Conservation (phyloP, 768 basidiomycete genomes). For the Panellus pusillus region DNA sequence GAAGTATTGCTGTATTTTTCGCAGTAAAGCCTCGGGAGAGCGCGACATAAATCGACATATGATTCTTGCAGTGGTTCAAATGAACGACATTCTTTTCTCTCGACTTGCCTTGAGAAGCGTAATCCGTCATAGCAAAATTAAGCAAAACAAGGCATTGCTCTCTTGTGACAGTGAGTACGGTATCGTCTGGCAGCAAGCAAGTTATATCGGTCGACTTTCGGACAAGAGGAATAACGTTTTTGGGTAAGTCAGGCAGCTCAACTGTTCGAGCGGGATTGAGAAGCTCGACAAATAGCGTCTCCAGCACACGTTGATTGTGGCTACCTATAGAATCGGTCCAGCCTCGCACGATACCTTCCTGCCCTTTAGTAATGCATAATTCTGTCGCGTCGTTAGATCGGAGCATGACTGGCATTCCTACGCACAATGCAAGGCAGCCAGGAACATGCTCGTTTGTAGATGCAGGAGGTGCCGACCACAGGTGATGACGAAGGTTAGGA, state of each 20-base stretch:
- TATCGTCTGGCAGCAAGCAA: conserved; percentile 6
- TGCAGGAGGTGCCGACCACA: conserved; percentile 28
- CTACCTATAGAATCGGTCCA: conserved; percentile 21
- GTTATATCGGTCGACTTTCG: neutral
- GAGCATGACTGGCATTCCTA: conserved; percentile 29
- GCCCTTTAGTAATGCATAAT: conserved; percentile 35
- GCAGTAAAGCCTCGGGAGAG: conserved; percentile 27
- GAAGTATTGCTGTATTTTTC: conserved; percentile 27
- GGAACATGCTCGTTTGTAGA: conserved; percentile 26
- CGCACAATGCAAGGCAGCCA: conserved; percentile 29
- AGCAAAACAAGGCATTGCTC: neutral
- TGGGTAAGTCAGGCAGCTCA: conserved; percentile 26
- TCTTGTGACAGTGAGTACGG: neutral
- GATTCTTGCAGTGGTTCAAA: conserved; percentile 21
- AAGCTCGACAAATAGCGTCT: conserved; percentile 24
- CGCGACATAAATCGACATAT: conserved; percentile 32
- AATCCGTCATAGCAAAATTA: conserved; percentile 1
- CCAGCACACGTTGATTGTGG: neutral
- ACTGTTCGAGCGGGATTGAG: conserved; percentile 25
- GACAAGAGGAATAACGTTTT: conserved; percentile 31
- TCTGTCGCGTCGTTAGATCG: neutral
- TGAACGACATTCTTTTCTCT: conserved; percentile 9
- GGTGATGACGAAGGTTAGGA: conserved; percentile 13
- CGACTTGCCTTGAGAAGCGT: conserved; percentile 1
- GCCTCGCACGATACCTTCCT: conserved; percentile 28